Base-by-base conservation (phyloP, 2,329 filamentous ascomycete genomes). In the Verticillium klebahnii region DNA sequence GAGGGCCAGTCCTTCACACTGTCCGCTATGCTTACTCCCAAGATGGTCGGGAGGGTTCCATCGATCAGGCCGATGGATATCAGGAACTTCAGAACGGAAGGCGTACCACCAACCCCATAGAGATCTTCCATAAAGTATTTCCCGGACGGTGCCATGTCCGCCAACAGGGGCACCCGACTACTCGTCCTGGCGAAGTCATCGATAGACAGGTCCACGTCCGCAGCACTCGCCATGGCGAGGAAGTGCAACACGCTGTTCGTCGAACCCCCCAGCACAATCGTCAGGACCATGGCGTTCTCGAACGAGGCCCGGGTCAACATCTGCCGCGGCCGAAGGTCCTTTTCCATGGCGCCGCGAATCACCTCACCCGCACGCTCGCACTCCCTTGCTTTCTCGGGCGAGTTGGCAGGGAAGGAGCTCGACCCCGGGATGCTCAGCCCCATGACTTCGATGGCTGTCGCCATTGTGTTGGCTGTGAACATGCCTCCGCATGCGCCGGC, bases 381-480 rank as follows among this genome's bases (percentile, higher is more conserved):
- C 77, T 97, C 93, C 40, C 92, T 88, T 76, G 89, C 87, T 78
- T 97, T 97, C 56, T 92, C 87, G 0, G 92, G 91, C 3, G 89
- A 91, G 19, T 85, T 83, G 1, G 93, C 93, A 1, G 92, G 92
- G 60, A 87, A 94, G 1, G 90, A 93, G 0, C 91, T 93, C 0
- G 91, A 95, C 1, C 92, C 92, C 0, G 93, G 92, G 11, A 96
- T 81, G 0, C 88, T 87, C 34, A 96, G 81, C 32, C 93, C 93
- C 83, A 97, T 92, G 50, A 90, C 91, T 78, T 96, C 92, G 66
- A 96, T 92, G 15, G 91, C 91, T 0, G 91, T 93, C 3, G 92
- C 90, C 91, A 97, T 94, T 25, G 92, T 96, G 77, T 96, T 96
- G 66, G 92, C 92, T 1, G 92, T 97, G 78, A 93, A 97, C 93